phyloP scores from a whole-genome alignment of 1,139 yeast genomes.

The Kodamaea sp. region DNA sequence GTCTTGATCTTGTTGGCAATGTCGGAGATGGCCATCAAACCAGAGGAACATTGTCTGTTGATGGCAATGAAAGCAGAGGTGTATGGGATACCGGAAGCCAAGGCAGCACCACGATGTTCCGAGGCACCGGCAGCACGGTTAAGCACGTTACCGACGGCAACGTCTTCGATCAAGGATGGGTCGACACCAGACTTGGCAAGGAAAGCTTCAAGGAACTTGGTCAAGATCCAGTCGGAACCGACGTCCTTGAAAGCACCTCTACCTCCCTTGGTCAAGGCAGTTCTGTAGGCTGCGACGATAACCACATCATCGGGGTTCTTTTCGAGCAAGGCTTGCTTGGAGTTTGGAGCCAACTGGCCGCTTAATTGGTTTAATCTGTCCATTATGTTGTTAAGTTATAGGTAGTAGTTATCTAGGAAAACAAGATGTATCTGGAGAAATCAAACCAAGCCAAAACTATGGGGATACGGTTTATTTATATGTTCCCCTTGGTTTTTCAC shows the following conservation, averaged over 20 bases:
- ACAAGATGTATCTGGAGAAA: too few relatives aligned
- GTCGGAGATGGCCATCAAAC: conserved; percentile 85
- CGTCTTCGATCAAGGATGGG: conserved; percentile 70
- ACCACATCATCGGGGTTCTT: conserved; percentile 86
- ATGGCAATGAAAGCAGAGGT: conserved; percentile 76
- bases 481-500: conserved; percentile 7
- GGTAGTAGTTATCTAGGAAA: too few relatives aligned
- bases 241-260: conserved; percentile 79
- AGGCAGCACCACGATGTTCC: conserved; percentile 80
- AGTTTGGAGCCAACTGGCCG: conserved; percentile 53
- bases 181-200: conserved; percentile 64
- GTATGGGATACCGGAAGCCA: conserved; percentile 51
- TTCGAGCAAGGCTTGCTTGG: conserved; percentile 45
- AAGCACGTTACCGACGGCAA: conserved; percentile 85
- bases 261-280: conserved; percentile 86
- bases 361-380: conserved; percentile 64
- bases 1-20: conserved; percentile 82
- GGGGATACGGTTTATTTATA: conserved; percentile 7
- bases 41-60: conserved; percentile 94
- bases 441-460: background rate
- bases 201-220: conserved; percentile 63
- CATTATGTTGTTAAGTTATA: conserved; percentile 43
- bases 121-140: conserved; percentile 91
- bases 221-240: conserved; percentile 70
- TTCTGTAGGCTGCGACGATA: conserved; percentile 83